Evolutionary conservation across 768 basidiomycete genomes (phyloP).

Genomic region (Lactarius trivialis): DNA sequence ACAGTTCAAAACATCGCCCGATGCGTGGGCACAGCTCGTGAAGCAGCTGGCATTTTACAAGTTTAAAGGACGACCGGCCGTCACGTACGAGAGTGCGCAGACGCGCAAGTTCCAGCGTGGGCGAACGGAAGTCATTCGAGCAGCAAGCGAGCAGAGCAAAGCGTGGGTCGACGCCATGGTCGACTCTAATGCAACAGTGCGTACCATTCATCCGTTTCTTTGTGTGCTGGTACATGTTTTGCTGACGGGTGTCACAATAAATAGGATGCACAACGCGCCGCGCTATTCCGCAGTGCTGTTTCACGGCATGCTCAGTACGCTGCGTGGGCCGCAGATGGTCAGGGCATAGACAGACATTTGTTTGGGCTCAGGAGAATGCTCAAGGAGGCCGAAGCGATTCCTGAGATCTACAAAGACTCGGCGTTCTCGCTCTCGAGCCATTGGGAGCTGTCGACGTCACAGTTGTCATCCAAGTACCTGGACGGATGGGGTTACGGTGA

Average conservation of each 20-base stretch:
- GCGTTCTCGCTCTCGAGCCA: constrained; percentile 66
- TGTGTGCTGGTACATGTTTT: not conserved
- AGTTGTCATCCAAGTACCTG: constrained; percentile 72
- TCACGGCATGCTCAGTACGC: constrained; percentile 83
- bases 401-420: constrained; percentile 67
- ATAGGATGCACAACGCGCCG: constrained; percentile 51
- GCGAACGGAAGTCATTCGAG: constrained; percentile 91
- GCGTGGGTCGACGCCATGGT: constrained; percentile 91
- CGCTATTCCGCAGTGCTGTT: constrained; percentile 69
- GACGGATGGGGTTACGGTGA: constrained; percentile 98
- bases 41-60: constrained; percentile 96
- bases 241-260: too few relatives aligned
- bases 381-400: constrained; percentile 62
- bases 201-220: constrained; percentile 20
- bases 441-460: constrained; percentile 92
- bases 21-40: constrained; percentile 92
- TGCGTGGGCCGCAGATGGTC: constrained; percentile 86
- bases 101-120: constrained; percentile 89
- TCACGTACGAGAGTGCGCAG: constrained; percentile 91
- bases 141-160: constrained; percentile 74
- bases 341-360: constrained; percentile 92
- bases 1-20: constrained; percentile 74
- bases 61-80: constrained; percentile 64
- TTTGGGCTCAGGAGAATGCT: constrained; percentile 88
- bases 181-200: constrained; percentile 42